Evolutionary conservation across 2,329 filamentous ascomycete genomes (phyloP), one percentile per base, ranked within the genome.

Genomic region (Thermomyces lanuginosus): DNA sequence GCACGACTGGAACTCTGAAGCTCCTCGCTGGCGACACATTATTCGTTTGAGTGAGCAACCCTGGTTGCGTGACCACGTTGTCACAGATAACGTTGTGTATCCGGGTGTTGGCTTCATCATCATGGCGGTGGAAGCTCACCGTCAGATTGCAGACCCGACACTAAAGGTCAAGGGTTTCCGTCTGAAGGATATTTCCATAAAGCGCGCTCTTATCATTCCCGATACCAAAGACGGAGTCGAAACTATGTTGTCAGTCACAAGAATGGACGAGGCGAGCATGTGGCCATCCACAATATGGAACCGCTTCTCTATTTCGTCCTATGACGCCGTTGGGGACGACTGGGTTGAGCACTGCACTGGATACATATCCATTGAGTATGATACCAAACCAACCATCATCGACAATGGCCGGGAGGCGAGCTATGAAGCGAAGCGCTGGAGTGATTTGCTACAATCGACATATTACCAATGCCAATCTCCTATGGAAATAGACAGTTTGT

Each of bases 301-400:
- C 5, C 38, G 37, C n/a, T 52, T 51, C 27, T 33, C 38, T 4
- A 40, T 51, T 11, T 39, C 35, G 27, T 51, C 48, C 2, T 49
- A 46, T 30, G 43, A 45, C 26, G 28, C 35, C 4, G 35, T 34
- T 6, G 40, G 37, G 6, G 37, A 45, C 11, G 33, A 42, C 8
- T 54, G 49, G 51, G 43, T 40, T 14, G 45, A 54, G 22, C 46
- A 55, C 31, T 51, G 49, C 31, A 38, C 35, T 19, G 51, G 49
- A 1, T 36, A 44, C 16, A 41, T 54, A 11, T 29, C 36, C 4
- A 31, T 43, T 5, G 43, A 51, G 16, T 30, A 33, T 13, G 22
- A 31, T n/a, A 24, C 28, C 5, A 30, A 32, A 13, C 16, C 30
- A 2, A 32, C 33, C 13, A 28, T 29, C 8, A 35, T 43, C 15